Evolutionary conservation across 257 asterid species (phyloP).

Genomic region (Nicotiana sylvestris): DNA sequence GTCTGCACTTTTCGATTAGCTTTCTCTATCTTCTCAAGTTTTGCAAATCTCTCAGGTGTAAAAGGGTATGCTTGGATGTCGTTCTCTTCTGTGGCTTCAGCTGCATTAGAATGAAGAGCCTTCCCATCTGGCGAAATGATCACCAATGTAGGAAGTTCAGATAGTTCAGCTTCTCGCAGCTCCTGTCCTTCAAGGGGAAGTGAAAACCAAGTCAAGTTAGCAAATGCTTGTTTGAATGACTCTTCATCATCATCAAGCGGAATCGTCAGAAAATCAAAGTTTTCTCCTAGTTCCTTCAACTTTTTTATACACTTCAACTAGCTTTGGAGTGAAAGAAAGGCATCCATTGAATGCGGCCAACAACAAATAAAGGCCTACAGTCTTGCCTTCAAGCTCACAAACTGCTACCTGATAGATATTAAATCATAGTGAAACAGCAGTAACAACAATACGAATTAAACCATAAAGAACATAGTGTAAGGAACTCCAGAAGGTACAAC

Average conservation of each 20-base stretch:
- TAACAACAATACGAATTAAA: neutral
- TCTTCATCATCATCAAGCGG: slow-evolving; percentile 61
- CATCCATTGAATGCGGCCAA: slow-evolving; percentile 29
- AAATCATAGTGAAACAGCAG: neutral
- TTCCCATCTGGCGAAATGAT: slow-evolving; percentile 74
- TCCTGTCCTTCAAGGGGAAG: slow-evolving; percentile 58
- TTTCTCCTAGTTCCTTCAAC: slow-evolving; percentile 42
- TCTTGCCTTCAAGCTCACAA: slow-evolving; percentile 72
- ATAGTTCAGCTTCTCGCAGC: slow-evolving; percentile 44
- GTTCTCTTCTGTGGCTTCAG: slow-evolving; percentile 64
- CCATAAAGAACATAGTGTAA: neutral
- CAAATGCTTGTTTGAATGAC: slow-evolving; percentile 36
- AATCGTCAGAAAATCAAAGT: slow-evolving; percentile 72
- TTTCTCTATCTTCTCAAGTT: slow-evolving; percentile 63
- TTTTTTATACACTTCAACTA: slow-evolving; percentile 38
- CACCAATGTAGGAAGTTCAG: slow-evolving; percentile 48
- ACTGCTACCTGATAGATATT: slow-evolving; percentile 46
- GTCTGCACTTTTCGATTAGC: slow-evolving; percentile 72
- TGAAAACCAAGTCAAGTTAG: slow-evolving; percentile 56
- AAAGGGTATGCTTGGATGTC: slow-evolving; percentile 65
- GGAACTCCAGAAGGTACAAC: neutral
- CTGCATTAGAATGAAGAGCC: slow-evolving; percentile 56
- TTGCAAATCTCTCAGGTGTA: slow-evolving; percentile 61
- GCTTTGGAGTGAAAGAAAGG: slow-evolving; percentile 47
- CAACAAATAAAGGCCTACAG: slow-evolving; percentile 53